A percentile compares a stretch with the other conserved stretches of the same genome.
Conservation (phyloP, 2,329 filamentous ascomycete species). For the Paecilomyces sp. region DNA sequence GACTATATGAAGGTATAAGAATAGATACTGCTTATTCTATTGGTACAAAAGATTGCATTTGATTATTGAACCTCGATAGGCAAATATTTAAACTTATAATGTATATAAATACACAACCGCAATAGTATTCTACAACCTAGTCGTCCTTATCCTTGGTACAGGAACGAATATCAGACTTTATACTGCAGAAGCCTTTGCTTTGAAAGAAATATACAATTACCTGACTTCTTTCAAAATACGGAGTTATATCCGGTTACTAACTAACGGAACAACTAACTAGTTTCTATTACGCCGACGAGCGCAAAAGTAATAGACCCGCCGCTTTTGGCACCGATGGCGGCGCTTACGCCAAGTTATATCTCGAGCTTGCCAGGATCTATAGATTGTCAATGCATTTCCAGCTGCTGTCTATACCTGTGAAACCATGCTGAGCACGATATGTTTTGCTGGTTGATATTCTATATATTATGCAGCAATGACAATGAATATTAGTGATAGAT, state of each 20-base stretch:
- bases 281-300: conserved; percentile 48
- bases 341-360: conserved; percentile 36
- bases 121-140: background rate
- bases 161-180: conserved; percentile 35
- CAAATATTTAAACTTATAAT: too few species aligned
- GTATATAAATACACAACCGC: background rate
- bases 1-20: too few species aligned
- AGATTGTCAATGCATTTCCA: too few species aligned
- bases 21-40: too few species aligned
- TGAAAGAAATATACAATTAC: conserved; percentile 19
- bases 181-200: conserved; percentile 31
- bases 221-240: conserved; percentile 18
- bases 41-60: too few species aligned
- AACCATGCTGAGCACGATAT: too few species aligned
- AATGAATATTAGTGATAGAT: too few species aligned
- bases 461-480: too few species aligned
- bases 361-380: conserved; percentile 20
- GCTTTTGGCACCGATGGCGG: conserved; percentile 28
- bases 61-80: too few species aligned
- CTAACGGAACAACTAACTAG: conserved; percentile 16
- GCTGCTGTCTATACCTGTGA: too few species aligned
- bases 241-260: conserved; percentile 14
- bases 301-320: conserved; percentile 33
- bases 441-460: too few species aligned
- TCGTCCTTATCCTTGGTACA: conserved; percentile 34